Base-by-base conservation (phyloP, 805 yeast genomes). In the Candida nanaspora region DNA sequence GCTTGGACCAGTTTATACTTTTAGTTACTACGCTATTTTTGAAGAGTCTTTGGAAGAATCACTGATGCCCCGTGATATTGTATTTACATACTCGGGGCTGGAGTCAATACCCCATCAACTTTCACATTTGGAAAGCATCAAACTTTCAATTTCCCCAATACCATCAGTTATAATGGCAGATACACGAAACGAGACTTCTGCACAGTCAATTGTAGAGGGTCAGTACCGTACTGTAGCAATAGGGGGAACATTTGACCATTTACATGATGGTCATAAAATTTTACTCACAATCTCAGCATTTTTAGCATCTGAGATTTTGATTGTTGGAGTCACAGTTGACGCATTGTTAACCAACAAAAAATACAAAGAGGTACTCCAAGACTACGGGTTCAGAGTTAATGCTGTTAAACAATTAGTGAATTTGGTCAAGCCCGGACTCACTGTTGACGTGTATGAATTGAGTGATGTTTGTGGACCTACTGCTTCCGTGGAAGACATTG, bases 181-280 rank as follows among this genome's bases (percentile, higher is more conserved):
- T 4, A 3, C 3, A n/a, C n/a, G n/a, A n/a, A n/a, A n/a, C n/a
- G n/a, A n/a, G n/a, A n/a, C n/a, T n/a, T n/a, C n/a, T n/a, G n/a
- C n/a, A n/a, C n/a, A n/a, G n/a, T n/a, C n/a, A n/a, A n/a, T n/a
- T n/a, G n/a, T 15, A 4, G 36, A 33, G 14, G 30, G 16, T 26
- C 23, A 27, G 10, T 29, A 20, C 11, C 3, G n/a, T 19, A 44
- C 48, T 2, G 53, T 50, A 13, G 91, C 96, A 0, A 80, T 91
- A 2, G 98, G 98, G 0, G 99, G 99, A 0, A 93, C 98, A 0
- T 93, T 93, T 64, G 99, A 93, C 56, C 98, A 93, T 62, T 56
- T 93, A 29, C 99, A 93, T 52, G 95, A 84, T 55, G 99, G 98
- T 0, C 99, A 93, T 62, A 86, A 85, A 58, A 82, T 93, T 23